Conservation (phyloP, 2,329 filamentous ascomycete species). For the Colletotrichum zoysiae region DNA sequence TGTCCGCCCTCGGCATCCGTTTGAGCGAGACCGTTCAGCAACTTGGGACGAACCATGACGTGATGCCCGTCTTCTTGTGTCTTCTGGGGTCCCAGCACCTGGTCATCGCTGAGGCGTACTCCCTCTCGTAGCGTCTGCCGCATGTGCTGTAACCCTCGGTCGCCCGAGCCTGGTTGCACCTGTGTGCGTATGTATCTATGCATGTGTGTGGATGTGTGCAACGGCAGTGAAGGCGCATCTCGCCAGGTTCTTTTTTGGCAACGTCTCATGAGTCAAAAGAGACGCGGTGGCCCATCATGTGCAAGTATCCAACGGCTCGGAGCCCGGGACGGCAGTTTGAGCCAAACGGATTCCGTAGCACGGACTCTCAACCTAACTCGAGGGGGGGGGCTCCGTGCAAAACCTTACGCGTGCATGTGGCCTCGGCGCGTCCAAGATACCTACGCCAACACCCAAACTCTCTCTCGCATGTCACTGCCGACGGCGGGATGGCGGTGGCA, state of each 20-base stretch:
- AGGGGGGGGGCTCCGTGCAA: no score
- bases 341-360: not conserved
- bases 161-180: not conserved
- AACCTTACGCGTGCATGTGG: not conserved
- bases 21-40: conserved; percentile 5
- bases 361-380: not conserved
- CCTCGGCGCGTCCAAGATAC: not conserved
- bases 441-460: not conserved
- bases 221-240: not conserved
- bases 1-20: not conserved
- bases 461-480: not conserved
- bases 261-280: not conserved
- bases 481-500: not conserved
- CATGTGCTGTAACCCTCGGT: no score
- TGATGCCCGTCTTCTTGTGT: not conserved
- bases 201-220: not conserved
- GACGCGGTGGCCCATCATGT: not conserved
- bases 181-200: no score
- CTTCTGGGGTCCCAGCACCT: not conserved
- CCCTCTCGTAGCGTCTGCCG: no score
- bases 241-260: not conserved
- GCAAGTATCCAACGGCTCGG: not conserved
- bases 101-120: not conserved
- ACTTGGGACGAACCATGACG: conserved; percentile 1
- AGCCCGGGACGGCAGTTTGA: not conserved